These are phyloP conservation scores for Trichoderma oligosporum DNA, from an alignment of 2,329 filamentous ascomycete species.

Conservation along the genomic window DNA sequence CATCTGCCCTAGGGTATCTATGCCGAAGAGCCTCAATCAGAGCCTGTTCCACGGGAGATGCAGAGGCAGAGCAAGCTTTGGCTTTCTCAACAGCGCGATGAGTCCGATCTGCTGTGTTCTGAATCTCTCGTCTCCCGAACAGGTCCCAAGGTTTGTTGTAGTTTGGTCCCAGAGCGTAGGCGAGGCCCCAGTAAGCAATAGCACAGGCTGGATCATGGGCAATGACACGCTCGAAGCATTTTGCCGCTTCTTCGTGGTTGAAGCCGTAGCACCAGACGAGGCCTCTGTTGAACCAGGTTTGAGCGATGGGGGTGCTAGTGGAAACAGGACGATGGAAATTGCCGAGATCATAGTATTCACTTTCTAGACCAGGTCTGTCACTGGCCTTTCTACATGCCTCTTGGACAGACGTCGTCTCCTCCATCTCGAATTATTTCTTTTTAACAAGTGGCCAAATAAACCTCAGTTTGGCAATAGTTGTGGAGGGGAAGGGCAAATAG, in stretches of 20 bases:
- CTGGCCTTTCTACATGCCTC: background rate
- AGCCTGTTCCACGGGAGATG: constrained; percentile 49
- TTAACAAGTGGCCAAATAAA: too few relatives aligned
- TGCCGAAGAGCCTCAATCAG: constrained; percentile 59
- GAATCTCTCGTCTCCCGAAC: constrained; percentile 61
- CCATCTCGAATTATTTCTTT: background rate
- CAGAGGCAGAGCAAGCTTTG: constrained; percentile 21
- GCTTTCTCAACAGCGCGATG: constrained; percentile 32
- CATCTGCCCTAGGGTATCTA: constrained; percentile 54
- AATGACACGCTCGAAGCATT: constrained; percentile 61
- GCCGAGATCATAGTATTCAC: constrained; percentile 59
- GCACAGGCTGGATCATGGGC: constrained; percentile 50
- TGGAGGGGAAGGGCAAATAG: constrained; percentile 2
- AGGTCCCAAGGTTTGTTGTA: constrained; percentile 73
- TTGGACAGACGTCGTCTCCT: background rate
- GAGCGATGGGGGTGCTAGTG: constrained; percentile 48
- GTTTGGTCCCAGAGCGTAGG: constrained; percentile 70
- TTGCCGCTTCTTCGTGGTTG: constrained; percentile 68
- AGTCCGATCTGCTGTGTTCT: constrained; percentile 41
- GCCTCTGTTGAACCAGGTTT: constrained; percentile 68
- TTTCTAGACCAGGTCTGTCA: background rate
- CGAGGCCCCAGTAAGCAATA: constrained; percentile 67
- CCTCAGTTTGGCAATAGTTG: too few relatives aligned
- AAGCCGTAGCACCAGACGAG: constrained; percentile 73
- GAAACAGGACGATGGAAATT: constrained; percentile 52